Evolutionary conservation across 2,329 filamentous ascomycete species (phyloP).

Genomic region (Pseudogymnoascus sp.): DNA sequence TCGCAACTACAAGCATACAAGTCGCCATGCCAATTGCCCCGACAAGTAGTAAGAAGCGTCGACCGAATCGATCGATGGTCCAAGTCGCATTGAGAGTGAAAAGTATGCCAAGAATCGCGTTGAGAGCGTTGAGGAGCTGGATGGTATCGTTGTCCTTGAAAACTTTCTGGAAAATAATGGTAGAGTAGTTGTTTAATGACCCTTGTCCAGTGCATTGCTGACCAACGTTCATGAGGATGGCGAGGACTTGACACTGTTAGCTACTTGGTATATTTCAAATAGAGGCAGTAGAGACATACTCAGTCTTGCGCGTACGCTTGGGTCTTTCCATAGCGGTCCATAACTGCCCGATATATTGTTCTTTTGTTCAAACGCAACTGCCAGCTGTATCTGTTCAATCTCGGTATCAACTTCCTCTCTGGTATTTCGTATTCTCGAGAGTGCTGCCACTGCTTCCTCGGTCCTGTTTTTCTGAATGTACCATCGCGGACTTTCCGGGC

Average conservation of each 20-base stretch:
- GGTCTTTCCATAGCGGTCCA: constrained; percentile 47
- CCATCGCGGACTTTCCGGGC: constrained; percentile 48
- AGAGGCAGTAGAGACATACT: constrained; percentile 2
- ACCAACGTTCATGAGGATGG: constrained; percentile 45
- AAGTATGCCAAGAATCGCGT: constrained; percentile 46
- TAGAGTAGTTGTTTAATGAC: constrained; percentile 46
- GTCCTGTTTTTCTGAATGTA: constrained; percentile 46
- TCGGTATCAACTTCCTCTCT: constrained; percentile 44
- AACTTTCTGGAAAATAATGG: constrained; percentile 48
- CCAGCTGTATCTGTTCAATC: constrained; percentile 41
- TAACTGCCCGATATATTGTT: constrained; percentile 46
- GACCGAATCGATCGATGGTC: constrained; percentile 47
- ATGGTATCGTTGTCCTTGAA: constrained; percentile 40
- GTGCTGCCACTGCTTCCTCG: constrained; percentile 46
- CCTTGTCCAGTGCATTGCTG: constrained; percentile 49
- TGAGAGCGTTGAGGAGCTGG: constrained; percentile 48
- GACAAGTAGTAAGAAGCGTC: constrained; percentile 44
- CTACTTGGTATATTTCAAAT: neutral
- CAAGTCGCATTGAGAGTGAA: constrained; percentile 49
- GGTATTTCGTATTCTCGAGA: constrained; percentile 33
- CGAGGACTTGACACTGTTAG: constrained; percentile 27
- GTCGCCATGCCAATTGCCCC: constrained; percentile 47
- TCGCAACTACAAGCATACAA: constrained; percentile 45
- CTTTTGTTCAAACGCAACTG: constrained; percentile 45
- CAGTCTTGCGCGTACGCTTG: constrained; percentile 45